Percentiles rank a stretch among this genome's conserved stretches.
These are phyloP conservation scores for Coleophoma crateriformis DNA, from an alignment of 2,329 filamentous ascomycete genomes.

Conservation along the genomic window DNA sequence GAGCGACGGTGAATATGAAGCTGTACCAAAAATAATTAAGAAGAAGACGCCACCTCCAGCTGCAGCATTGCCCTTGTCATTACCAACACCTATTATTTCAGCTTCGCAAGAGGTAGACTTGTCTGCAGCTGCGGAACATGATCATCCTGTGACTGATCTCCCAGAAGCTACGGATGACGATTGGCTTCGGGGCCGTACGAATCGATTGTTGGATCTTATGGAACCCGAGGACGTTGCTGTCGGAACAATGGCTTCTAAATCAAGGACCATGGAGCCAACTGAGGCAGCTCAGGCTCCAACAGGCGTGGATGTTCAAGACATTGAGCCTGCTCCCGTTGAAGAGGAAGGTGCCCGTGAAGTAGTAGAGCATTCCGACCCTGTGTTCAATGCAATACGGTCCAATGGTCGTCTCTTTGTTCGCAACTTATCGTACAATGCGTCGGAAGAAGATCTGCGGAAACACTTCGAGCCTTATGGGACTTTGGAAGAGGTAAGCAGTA, in stretches of 20 bases:
- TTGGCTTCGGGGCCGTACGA: slow-evolving; percentile 88
- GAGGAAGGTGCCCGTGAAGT: slow-evolving; percentile 15
- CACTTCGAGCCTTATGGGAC: slow-evolving; percentile 69
- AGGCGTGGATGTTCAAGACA: slow-evolving; percentile 6
- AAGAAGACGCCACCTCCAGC: slow-evolving; percentile 14
- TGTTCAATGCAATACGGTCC: slow-evolving; percentile 57
- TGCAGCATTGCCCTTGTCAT: not conserved
- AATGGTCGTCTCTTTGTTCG: slow-evolving; percentile 81
- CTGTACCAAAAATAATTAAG: slow-evolving; percentile 48
- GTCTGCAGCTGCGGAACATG: slow-evolving; percentile 5
- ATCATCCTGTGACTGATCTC: slow-evolving; percentile 19
- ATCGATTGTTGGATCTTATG: slow-evolving; percentile 75
- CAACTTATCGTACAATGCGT: slow-evolving; percentile 78
- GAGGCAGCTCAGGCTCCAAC: slow-evolving; percentile 6
- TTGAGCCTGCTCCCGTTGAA: slow-evolving; percentile 15
- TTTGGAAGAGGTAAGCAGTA: slow-evolving; percentile 34
- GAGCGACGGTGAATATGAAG: slow-evolving; percentile 73
- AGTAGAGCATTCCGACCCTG: slow-evolving; percentile 25
- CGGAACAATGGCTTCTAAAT: slow-evolving; percentile 9
- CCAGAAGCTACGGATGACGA: slow-evolving; percentile 53
- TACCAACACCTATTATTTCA: no score
- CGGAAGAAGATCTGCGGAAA: slow-evolving; percentile 68
- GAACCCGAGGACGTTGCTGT: slow-evolving; percentile 40
- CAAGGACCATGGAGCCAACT: slow-evolving; percentile 15
- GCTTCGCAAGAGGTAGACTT: not conserved